Evolutionary conservation across 2,329 filamentous ascomycete genomes (phyloP).

Genomic region (Alternaria sp.): DNA sequence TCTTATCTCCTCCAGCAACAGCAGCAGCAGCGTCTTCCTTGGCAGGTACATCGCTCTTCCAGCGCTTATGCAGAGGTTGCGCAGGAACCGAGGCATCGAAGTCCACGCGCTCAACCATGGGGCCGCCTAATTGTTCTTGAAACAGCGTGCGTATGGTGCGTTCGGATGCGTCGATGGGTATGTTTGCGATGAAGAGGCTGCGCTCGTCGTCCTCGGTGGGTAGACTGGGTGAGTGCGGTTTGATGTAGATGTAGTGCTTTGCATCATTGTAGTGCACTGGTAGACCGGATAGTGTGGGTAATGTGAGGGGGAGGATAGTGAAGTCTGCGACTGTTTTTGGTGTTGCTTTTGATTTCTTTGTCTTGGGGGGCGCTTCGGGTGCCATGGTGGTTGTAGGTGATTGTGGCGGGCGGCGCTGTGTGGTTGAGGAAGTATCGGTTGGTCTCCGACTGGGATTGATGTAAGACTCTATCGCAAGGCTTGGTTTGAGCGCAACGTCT

Average conservation of each 20-base stretch:
- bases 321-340: constrained; percentile 66
- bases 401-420: constrained; percentile 3
- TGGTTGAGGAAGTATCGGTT: neutral
- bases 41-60: constrained; percentile 43
- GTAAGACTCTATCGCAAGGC: neutral
- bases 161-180: constrained; percentile 84
- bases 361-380: constrained; percentile 22
- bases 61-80: constrained; percentile 59
- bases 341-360: constrained; percentile 26
- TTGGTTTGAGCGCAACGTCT: neutral
- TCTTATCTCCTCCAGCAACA: constrained; percentile 2
- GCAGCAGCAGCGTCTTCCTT: constrained; percentile 47
- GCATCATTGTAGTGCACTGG: constrained; percentile 58
- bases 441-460: too few relatives aligned
- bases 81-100: constrained; percentile 66
- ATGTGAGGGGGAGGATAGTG: constrained; percentile 71
- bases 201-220: constrained; percentile 70
- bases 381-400: constrained; percentile 28
- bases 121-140: constrained; percentile 74
- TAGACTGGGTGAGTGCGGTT: constrained; percentile 78
- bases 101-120: constrained; percentile 76
- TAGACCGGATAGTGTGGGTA: constrained; percentile 57
- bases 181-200: constrained; percentile 89
- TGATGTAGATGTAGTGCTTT: constrained; percentile 86
- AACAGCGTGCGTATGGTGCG: constrained; percentile 80